A percentile compares a stretch with the other conserved stretches of the same genome.
Conservation (phyloP, 805 yeast species). For the Ogataea methanolica region DNA sequence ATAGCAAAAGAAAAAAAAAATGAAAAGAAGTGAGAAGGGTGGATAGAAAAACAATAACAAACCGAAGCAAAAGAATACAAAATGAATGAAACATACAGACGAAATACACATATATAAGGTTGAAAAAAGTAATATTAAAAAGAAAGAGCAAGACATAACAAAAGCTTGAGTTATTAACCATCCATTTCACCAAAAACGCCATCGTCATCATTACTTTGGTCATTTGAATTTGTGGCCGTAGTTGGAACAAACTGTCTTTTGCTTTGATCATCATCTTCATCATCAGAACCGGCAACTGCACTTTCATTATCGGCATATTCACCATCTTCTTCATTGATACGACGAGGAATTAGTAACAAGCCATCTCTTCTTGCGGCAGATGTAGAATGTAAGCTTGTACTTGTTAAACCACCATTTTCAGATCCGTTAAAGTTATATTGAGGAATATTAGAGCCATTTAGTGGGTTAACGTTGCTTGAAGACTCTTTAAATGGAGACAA, state of each 20-base stretch:
- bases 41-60: neutral
- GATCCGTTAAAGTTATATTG: too few species aligned
- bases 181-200: constrained; percentile 38
- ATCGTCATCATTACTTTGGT: constrained; percentile 21
- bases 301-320: constrained; percentile 9
- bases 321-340: neutral
- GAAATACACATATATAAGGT: neutral
- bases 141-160: neutral
- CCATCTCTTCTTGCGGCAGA: constrained; percentile 9
- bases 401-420: neutral
- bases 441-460: too few species aligned
- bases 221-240: neutral
- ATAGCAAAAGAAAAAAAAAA: neutral
- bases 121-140: neutral
- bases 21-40: neutral
- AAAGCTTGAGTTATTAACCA: constrained; percentile 5
- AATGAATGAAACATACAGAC: neutral
- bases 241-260: constrained; percentile 2
- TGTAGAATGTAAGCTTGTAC: neutral
- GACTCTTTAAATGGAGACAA: constrained; percentile 8
- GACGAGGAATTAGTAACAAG: constrained; percentile 13
- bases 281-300: constrained; percentile 14
- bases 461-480: too few species aligned
- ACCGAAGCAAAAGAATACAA: neutral
- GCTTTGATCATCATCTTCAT: constrained; percentile 16